phyloP scores from a whole-genome alignment of 805 yeast genomes.

The Starmerella vaccinii region DNA sequence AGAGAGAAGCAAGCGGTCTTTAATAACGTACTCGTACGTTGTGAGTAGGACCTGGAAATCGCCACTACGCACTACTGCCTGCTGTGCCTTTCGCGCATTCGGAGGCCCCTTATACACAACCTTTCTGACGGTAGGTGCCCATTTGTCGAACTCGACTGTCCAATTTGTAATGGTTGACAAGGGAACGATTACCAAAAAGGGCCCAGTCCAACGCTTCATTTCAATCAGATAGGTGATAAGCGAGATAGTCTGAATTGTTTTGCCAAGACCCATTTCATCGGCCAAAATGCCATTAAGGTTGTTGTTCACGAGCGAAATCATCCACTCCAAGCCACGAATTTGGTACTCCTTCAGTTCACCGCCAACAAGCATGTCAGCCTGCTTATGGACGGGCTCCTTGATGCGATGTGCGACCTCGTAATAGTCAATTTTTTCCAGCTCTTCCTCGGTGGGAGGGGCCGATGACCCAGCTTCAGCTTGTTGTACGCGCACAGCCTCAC shows the following conservation, averaged over 20 bases:
- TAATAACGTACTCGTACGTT: conserved; percentile 88
- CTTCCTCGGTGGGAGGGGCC: conserved; percentile 27
- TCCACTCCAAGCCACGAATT: conserved; percentile 91
- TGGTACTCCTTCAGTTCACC: conserved; percentile 91
- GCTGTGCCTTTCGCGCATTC: conserved; percentile 66
- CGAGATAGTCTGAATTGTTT: conserved; percentile 89
- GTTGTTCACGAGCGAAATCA: conserved; percentile 90
- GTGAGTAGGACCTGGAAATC: conserved; percentile 86
- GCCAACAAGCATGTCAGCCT: conserved; percentile 78
- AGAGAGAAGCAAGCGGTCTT: conserved; percentile 69
- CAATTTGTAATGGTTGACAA: conserved; percentile 88
- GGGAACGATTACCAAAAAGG: conserved; percentile 89
- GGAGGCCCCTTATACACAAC: conserved; percentile 92
- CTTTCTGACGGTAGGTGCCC: conserved; percentile 84
- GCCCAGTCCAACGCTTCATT: conserved; percentile 63
- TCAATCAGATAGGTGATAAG: conserved; percentile 76
- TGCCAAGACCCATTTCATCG: conserved; percentile 98
- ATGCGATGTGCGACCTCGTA: conserved; percentile 86
- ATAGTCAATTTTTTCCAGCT: conserved; percentile 58
- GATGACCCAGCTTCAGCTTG: conserved; percentile 37
- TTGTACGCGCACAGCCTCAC: conserved; percentile 82
- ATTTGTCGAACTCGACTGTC: conserved; percentile 90
- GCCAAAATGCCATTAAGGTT: conserved; percentile 93
- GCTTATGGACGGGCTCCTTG: conserved; percentile 66
- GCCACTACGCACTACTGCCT: conserved; percentile 56